A percentile compares a stretch with the other conserved stretches of the same genome.
Conservation (phyloP, 2,329 filamentous ascomycete species). For the Dryadomyces quercivorus region DNA sequence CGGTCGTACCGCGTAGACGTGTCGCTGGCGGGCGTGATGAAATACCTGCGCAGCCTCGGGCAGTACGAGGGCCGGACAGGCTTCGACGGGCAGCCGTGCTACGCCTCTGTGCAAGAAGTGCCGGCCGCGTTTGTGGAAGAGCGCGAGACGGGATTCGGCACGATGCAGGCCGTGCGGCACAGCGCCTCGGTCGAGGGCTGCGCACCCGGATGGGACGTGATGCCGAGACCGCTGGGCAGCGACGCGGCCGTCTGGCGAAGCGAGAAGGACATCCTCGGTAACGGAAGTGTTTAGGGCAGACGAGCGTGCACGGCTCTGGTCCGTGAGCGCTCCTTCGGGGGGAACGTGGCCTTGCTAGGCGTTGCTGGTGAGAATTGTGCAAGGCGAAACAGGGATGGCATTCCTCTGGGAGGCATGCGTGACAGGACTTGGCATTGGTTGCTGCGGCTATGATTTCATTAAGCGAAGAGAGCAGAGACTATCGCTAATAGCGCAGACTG, state of each 20-base stretch:
- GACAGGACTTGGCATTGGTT: too few relatives aligned
- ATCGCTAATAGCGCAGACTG: too few relatives aligned
- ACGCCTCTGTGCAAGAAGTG: constrained; percentile 18
- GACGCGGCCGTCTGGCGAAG: not conserved
- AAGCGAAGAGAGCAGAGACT: too few relatives aligned
- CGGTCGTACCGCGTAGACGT: constrained; percentile 35
- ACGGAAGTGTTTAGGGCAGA: too few relatives aligned
- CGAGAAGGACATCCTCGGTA: too few relatives aligned
- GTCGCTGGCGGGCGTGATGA: constrained; percentile 41
- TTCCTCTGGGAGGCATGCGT: too few relatives aligned
- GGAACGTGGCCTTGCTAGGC: too few relatives aligned
- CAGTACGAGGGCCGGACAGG: constrained; percentile 31
- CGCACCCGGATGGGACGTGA: not conserved
- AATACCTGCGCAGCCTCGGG: constrained; percentile 41
- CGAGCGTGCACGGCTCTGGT: too few relatives aligned
- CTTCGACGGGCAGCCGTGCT: constrained; percentile 24
- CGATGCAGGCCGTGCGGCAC: not conserved
- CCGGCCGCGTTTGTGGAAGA: constrained; percentile 6
- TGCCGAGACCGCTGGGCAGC: not conserved
- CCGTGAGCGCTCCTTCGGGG: too few relatives aligned
- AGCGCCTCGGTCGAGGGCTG: not conserved
- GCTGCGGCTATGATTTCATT: too few relatives aligned
- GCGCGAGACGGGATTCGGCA: not conserved
- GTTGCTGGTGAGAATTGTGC: too few relatives aligned
- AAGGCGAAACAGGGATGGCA: too few relatives aligned